Evolutionary conservation across 805 yeast genomes (phyloP).

Genomic region (Candida khao-thaluensis): DNA sequence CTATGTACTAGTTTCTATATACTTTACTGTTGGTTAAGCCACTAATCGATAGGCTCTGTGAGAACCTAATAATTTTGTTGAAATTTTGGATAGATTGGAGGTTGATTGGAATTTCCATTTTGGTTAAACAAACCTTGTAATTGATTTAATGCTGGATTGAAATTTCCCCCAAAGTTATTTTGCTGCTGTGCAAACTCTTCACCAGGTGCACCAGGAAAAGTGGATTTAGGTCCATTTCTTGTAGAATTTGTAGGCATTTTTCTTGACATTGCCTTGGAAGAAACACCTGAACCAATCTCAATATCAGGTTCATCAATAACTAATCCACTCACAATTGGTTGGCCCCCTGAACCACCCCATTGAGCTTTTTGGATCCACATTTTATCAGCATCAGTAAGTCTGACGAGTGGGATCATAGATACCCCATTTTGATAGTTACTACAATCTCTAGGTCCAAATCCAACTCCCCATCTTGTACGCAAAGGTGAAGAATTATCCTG

Average conservation of each 20-base stretch:
- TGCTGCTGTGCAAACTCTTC: constrained; percentile 19
- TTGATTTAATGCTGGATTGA: constrained; percentile 25
- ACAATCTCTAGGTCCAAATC: constrained; percentile 98
- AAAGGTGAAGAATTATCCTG: constrained; percentile 62
- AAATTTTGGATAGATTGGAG: constrained; percentile 13
- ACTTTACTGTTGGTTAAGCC: not conserved
- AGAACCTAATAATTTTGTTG: constrained; percentile 3
- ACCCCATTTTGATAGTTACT: constrained; percentile 91
- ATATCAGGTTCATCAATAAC: constrained; percentile 97
- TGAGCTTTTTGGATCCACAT: constrained; percentile 87
- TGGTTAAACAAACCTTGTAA: constrained; percentile 45
- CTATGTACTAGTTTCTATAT: no score
- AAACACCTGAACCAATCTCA: constrained; percentile 90
- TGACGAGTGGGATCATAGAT: constrained; percentile 79
- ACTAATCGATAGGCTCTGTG: no score
- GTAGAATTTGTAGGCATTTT: constrained; percentile 91
- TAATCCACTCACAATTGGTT: constrained; percentile 72
- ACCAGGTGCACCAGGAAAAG: constrained; percentile 55
- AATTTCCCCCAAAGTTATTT: constrained; percentile 39
- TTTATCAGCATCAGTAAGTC: constrained; percentile 92
- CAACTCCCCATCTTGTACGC: constrained; percentile 98
- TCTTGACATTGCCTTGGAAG: constrained; percentile 86
- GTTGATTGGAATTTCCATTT: constrained; percentile 1
- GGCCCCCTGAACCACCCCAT: constrained; percentile 97
- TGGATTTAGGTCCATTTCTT: constrained; percentile 79